These are phyloP conservation scores for Aphanomyces astaci DNA, from an alignment of 352 stramenopile genomes.

Conservation along the genomic window DNA sequence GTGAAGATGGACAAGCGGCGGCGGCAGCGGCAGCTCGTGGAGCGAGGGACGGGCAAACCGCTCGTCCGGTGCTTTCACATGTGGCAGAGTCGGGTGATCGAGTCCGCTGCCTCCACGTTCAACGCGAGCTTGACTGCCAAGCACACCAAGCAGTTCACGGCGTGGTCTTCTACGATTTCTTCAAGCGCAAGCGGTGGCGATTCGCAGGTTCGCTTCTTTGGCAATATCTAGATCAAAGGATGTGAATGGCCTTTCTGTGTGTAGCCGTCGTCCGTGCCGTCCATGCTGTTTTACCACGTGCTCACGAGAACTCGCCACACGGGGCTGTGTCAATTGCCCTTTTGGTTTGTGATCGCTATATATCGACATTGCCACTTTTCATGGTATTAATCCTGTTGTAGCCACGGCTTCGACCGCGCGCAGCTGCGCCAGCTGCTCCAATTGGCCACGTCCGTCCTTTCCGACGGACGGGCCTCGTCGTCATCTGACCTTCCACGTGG, in stretches of 20 bases:
- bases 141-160: background rate
- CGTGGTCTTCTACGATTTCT: background rate
- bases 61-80: slow-evolving; percentile 48
- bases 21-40: slow-evolving; percentile 38
- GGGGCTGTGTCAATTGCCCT: slow-evolving; percentile 55
- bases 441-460: slow-evolving; percentile 50
- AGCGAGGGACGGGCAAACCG: slow-evolving; percentile 40
- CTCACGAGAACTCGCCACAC: slow-evolving; percentile 57
- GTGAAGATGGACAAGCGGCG: slow-evolving; percentile 43
- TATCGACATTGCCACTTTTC: background rate
- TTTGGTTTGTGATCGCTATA: slow-evolving; percentile 29
- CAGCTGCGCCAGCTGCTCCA: slow-evolving; percentile 53
- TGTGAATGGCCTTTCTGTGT: background rate
- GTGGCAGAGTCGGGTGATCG: slow-evolving; percentile 45
- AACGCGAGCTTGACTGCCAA: background rate
- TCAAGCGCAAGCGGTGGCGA: background rate
- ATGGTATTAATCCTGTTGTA: slow-evolving; percentile 17
- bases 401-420: slow-evolving; percentile 31
- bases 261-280: slow-evolving; percentile 48
- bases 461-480: slow-evolving; percentile 34
- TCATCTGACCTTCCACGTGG: slow-evolving; percentile 31
- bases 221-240: background rate
- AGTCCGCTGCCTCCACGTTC: slow-evolving; percentile 29
- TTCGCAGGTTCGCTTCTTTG: background rate
- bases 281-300: slow-evolving; percentile 61